Percentiles rank a stretch among this genome's conserved stretches.
Evolutionary conservation across 495 filamentous ascomycete species (phyloP).

Genomic region (Patellaria atrata): DNA sequence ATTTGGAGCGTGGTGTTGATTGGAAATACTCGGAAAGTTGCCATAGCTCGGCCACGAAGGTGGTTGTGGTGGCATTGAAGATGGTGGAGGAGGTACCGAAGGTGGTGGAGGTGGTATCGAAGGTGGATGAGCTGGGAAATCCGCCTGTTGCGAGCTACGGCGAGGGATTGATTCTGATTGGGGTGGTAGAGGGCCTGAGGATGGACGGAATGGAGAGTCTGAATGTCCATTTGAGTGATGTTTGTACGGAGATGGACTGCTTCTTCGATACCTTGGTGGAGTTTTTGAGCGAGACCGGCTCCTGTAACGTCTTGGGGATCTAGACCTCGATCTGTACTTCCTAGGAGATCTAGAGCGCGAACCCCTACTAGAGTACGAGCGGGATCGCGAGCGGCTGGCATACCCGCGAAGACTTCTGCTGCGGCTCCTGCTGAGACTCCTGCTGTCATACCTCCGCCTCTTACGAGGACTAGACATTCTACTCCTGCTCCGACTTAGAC

Average conservation of each 20-base stretch:
- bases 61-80: neutral
- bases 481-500: slow-evolving; percentile 25
- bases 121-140: neutral
- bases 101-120: neutral
- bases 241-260: neutral
- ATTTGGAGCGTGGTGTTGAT: no score
- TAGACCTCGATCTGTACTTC: neutral
- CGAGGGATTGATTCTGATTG: neutral
- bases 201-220: neutral
- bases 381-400: no score
- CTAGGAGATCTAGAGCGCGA: neutral
- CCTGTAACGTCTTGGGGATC: neutral
- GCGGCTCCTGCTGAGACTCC: no score
- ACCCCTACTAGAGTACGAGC: slow-evolving; percentile 1
- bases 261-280: neutral
- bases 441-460: slow-evolving; percentile 32
- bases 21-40: no score
- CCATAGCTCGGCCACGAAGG: no score
- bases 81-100: neutral
- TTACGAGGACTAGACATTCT: slow-evolving; percentile 28
- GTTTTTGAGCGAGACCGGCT: slow-evolving; percentile 1
- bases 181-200: neutral
- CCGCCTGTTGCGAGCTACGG: neutral
- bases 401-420: slow-evolving; percentile 31
- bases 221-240: neutral